Base-by-base conservation (phyloP, 2,329 filamentous ascomycete genomes). In the Aspergillus pseudoterreus region DNA sequence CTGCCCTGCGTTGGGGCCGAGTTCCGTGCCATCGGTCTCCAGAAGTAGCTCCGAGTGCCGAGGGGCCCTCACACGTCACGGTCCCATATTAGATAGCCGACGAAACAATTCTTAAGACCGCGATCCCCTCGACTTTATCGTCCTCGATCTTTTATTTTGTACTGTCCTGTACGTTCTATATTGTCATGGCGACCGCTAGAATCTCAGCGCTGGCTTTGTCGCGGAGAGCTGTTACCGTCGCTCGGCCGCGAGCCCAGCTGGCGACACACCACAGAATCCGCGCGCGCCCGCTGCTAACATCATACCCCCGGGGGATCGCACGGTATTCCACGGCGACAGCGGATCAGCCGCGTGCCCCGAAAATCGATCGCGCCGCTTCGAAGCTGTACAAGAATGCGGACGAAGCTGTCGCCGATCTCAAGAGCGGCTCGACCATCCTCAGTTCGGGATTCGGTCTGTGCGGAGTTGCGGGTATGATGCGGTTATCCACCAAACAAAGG, bases 391-490 rank as follows among this genome's bases (percentile, higher is more conserved):
- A 66, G 43, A 62, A 66, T 61, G 86, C 86, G 15, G 84, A 86
- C 56, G 82, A 82, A 39, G 88, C 88, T 5, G 81, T 91, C 38
- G 80, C 82, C 2, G 87, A 90, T 64, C 74, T 92, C 51, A 76
- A 85, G 65, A 85, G 86, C 61, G 82, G 87, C 49, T 84, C 83
- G 10, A 87, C 82, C 0, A 76, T 92, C 33, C 75, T 92, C 50
- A 90, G 87, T 64, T 85, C 88, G 14, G 89, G 88, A 1, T 92
- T 92, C 67, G 89, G 89, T n/a, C 79, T 92, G 11, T 92, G 87
- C 60, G 88, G 88, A 57, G 86, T 91, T 15, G 83, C 85, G 49
- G 82, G 83, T 84, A 72, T 49, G 74, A 19, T 19, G 62, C 45
- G 11, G 4, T 19, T 12, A 12, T 42, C 19, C 39, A 9, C 6